Evolutionary conservation across 2,329 filamentous ascomycete genomes (phyloP), one percentile per base, ranked within the genome.

Genomic region (Camillea tinctor): DNA sequence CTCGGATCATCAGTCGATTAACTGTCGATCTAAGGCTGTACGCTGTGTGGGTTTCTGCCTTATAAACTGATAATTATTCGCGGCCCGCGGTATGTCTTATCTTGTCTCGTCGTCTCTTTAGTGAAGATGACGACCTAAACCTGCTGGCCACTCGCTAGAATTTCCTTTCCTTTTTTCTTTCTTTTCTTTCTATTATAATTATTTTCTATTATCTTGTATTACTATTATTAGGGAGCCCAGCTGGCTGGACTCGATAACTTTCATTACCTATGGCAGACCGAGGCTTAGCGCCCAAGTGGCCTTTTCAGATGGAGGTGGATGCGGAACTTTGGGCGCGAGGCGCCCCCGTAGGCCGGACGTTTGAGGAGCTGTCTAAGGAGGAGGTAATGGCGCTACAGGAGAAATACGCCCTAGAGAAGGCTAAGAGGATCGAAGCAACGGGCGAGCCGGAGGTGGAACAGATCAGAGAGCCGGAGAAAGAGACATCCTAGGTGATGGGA

Each of bases 401-500:
- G 13, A 44, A 3, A 44, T 44, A 44, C 36, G 36, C 36, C 15
- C 36, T 44, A 15, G 36, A 44, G 36, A 15, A 17, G 11, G 36
- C 36, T n/a, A 44, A 44, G 36, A 44, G 36, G 17, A 11, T 17
- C 15, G 36, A 44, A 15, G 36, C 36, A 17, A 17, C 36, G 36
- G 36, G 15, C 15, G 36, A 44, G 36, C 36, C 36, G 11, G 36
- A 15, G 15, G 36, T 44, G 17, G 36, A 44, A n/a, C 36, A 44
- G 36, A 15, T 44, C 13, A 15, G 17, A 11, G 17, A 51, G 50
- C 50, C 17, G 36, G 36, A 44, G n/a, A n/a, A 44, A 15, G 15
- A 44, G 36, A 6, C 36, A 17, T 56, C 59, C 54, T 60, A 60
- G 58, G 65, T 68, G 55, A 62, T 68, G 50, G 66, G 66, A 9